Percentiles rank a stretch among this genome's conserved stretches.
These are phyloP conservation scores for Toxicodendron radicans DNA, from an alignment of 345 rosid species.

Conservation along the genomic window DNA sequence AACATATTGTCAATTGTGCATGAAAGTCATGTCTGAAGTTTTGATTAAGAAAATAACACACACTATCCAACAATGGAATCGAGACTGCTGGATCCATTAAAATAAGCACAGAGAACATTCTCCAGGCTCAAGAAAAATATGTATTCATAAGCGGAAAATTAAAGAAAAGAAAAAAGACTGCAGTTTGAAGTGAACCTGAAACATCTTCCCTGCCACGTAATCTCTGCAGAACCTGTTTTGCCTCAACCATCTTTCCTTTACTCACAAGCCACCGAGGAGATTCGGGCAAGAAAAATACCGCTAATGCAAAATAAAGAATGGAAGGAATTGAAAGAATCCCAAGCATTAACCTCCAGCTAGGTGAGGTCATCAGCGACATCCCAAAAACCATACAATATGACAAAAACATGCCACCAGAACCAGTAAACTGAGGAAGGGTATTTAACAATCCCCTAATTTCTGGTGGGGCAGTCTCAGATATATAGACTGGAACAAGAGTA, in stretches of 20 bases:
- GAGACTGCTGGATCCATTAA: neutral
- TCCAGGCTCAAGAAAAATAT: neutral
- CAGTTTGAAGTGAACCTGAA: slow-evolving; percentile 53
- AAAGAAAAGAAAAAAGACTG: neutral
- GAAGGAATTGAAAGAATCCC: slow-evolving; percentile 93
- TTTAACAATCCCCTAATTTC: slow-evolving; percentile 88
- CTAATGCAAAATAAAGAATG: slow-evolving; percentile 54
- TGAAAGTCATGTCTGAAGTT: neutral
- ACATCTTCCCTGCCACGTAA: slow-evolving; percentile 93
- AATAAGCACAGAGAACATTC: neutral
- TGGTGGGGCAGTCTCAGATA: slow-evolving; percentile 96
- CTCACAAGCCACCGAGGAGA: slow-evolving; percentile 99
- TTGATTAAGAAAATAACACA: neutral
- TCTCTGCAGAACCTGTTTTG: slow-evolving; percentile 78
- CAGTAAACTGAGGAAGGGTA: slow-evolving; percentile 92
- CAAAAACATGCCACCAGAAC: slow-evolving; percentile 94
- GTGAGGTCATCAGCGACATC: slow-evolving; percentile 67
- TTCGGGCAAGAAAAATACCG: slow-evolving; percentile 90
- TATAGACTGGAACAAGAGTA: slow-evolving; percentile 85
- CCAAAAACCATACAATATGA: slow-evolving; percentile 92
- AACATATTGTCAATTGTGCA: neutral
- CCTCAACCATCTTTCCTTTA: slow-evolving; percentile 91
- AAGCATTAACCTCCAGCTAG: slow-evolving; percentile 94
- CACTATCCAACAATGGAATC: neutral
- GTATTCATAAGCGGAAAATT: neutral